Evolutionary conservation across 192 early-diverging fungal genomes (phyloP).

Genomic region (Endogone sp.): DNA sequence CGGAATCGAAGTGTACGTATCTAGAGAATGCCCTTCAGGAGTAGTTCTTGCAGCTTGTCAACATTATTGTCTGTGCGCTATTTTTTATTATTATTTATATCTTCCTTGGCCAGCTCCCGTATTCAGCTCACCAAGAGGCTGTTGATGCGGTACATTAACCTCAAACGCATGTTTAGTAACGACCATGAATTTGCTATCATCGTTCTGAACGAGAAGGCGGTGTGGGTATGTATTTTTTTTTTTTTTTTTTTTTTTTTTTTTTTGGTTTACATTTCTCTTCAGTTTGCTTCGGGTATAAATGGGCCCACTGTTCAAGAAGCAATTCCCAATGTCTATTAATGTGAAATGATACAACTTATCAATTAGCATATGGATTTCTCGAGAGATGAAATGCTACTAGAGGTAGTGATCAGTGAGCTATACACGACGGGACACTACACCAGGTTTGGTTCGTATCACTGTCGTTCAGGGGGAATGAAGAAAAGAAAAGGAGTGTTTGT

Average conservation of each 20-base stretch:
- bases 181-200: slow-evolving; percentile 32
- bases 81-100: background rate
- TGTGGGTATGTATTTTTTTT: slow-evolving; percentile 22
- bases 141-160: slow-evolving; percentile 27
- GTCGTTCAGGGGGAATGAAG: background rate
- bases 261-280: no score
- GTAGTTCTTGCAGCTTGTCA: no score
- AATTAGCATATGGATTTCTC: slow-evolving; percentile 33
- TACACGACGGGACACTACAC: slow-evolving; percentile 29
- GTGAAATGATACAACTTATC: no score
- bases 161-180: slow-evolving; percentile 22
- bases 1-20: background rate
- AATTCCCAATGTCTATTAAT: no score
- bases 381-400: slow-evolving; percentile 15
- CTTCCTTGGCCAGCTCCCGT: slow-evolving; percentile 15
- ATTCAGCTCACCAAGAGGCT: slow-evolving; percentile 27
- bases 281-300: no score
- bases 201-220: slow-evolving; percentile 25
- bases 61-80: background rate
- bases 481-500: background rate
- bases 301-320: no score
- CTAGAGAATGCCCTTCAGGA: no score
- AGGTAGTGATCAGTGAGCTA: slow-evolving; percentile 24
- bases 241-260: no score
- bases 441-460: slow-evolving; percentile 15